Evolutionary conservation across 1,139 yeast species (phyloP).

Genomic region (Chernovozyma sophiae-reginae): DNA sequence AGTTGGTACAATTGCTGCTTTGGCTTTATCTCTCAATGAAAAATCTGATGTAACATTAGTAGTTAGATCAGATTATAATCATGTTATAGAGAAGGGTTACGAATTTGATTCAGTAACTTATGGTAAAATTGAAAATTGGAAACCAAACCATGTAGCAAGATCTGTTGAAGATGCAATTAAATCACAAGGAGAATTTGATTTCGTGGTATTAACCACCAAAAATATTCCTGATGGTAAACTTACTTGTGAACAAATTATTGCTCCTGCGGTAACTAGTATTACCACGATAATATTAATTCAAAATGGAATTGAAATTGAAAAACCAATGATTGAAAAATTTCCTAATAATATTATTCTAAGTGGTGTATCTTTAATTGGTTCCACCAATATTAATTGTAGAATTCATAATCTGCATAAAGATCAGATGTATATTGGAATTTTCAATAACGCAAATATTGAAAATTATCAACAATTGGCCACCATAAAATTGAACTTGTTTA

Average conservation of each 20-base stretch:
- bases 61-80: slow-evolving; percentile 62
- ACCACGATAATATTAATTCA: slow-evolving; percentile 63
- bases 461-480: slow-evolving; percentile 19
- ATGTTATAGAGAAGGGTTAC: slow-evolving; percentile 50
- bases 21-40: slow-evolving; percentile 44
- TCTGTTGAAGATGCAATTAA: slow-evolving; percentile 43
- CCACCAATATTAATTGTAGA: slow-evolving; percentile 52
- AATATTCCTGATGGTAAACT: slow-evolving; percentile 63
- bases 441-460: slow-evolving; percentile 18
- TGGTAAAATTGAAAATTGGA: slow-evolving; percentile 51
- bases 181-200: slow-evolving; percentile 55
- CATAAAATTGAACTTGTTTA: slow-evolving; percentile 36
- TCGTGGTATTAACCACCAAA: slow-evolving; percentile 63
- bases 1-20: slow-evolving; percentile 68
- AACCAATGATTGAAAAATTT: slow-evolving; percentile 50
- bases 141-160: slow-evolving; percentile 45
- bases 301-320: slow-evolving; percentile 74
- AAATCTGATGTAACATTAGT: slow-evolving; percentile 56
- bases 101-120: slow-evolving; percentile 57
- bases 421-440: slow-evolving; percentile 51
- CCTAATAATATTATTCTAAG: slow-evolving; percentile 60
- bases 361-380: slow-evolving; percentile 68
- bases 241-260: slow-evolving; percentile 55
- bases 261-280: slow-evolving; percentile 47
- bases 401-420: slow-evolving; percentile 55